These are phyloP conservation scores for Wickerhamiella allomyrinae DNA, from an alignment of 805 yeast genomes.

Conservation along the genomic window DNA sequence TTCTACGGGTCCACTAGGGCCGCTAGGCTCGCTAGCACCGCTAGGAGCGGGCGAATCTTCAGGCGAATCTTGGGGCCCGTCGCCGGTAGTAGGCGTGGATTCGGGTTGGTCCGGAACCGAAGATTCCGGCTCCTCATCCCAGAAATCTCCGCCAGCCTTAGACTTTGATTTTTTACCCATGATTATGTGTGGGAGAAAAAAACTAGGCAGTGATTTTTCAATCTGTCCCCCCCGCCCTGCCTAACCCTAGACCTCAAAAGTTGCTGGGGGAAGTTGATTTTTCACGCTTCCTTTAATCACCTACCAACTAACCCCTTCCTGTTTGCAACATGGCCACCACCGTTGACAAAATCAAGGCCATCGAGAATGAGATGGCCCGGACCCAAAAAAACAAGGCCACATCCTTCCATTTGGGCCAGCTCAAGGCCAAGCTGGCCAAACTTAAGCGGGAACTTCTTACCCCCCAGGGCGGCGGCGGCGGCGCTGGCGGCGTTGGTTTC, in stretches of 20 bases:
- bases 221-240: too few species aligned
- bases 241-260: too few species aligned
- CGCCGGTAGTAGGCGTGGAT: too few species aligned
- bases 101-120: too few species aligned
- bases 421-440: conserved; percentile 92
- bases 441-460: conserved; percentile 80
- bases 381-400: conserved; percentile 98
- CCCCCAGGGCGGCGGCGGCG: conserved; percentile 62
- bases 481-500: conserved; percentile 87
- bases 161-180: conserved; percentile 54
- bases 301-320: background rate
- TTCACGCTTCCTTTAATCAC: background rate
- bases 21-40: conserved; percentile 25
- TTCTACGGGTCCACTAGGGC: conserved; percentile 13
- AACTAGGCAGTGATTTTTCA: background rate
- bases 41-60: conserved; percentile 40
- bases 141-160: conserved; percentile 53
- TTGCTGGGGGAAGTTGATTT: too few species aligned
- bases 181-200: conserved; percentile 6
- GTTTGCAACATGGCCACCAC: conserved; percentile 46
- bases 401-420: conserved; percentile 90
- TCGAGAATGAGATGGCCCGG: conserved; percentile 95
- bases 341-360: conserved; percentile 50
- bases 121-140: conserved; percentile 64
- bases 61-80: conserved; percentile 32